These are phyloP conservation scores for Lecanoromycetidae sp. DNA, from an alignment of 2,329 filamentous ascomycete genomes.

Conservation along the genomic window DNA sequence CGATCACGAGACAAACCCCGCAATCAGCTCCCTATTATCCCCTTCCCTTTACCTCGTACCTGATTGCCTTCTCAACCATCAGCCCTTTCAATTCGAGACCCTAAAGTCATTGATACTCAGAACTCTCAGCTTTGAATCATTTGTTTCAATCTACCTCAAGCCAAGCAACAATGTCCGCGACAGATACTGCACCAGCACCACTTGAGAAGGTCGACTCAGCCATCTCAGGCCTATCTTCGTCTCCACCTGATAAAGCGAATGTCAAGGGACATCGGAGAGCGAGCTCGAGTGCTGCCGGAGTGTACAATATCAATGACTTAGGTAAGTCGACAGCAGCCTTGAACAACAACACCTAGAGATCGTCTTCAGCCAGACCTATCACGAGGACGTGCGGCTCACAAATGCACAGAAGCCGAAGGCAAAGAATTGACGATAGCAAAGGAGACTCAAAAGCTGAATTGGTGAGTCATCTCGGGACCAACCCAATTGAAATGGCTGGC, in stretches of 20 bases:
- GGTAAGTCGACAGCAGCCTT: slow-evolving; percentile 39
- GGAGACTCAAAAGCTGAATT: slow-evolving; percentile 79
- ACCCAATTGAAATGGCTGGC: background rate
- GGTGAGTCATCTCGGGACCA: slow-evolving; percentile 44
- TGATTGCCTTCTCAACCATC: slow-evolving; percentile 8
- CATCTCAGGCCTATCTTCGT: slow-evolving; percentile 63
- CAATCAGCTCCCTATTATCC: slow-evolving; percentile 4
- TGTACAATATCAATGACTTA: slow-evolving; percentile 74
- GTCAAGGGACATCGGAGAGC: slow-evolving; percentile 50
- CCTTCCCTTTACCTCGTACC: slow-evolving; percentile 9
- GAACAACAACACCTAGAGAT: background rate
- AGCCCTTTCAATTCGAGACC: background rate
- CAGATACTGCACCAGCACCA: slow-evolving; percentile 39
- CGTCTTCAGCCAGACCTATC: background rate
- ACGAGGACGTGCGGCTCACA: slow-evolving; percentile 4
- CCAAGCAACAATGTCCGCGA: slow-evolving; percentile 40
- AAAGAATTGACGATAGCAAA: slow-evolving; percentile 60
- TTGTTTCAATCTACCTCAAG: background rate
- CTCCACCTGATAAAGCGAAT: slow-evolving; percentile 48
- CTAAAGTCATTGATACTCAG: background rate
- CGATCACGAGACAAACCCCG: slow-evolving; percentile 16
- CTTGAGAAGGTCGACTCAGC: slow-evolving; percentile 87
- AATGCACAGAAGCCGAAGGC: slow-evolving; percentile 53
- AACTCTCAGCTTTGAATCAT: background rate
- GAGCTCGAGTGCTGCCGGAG: slow-evolving; percentile 61